These are phyloP conservation scores for Sinapis alba DNA, from an alignment of 441 rosid species.

Conservation along the genomic window DNA sequence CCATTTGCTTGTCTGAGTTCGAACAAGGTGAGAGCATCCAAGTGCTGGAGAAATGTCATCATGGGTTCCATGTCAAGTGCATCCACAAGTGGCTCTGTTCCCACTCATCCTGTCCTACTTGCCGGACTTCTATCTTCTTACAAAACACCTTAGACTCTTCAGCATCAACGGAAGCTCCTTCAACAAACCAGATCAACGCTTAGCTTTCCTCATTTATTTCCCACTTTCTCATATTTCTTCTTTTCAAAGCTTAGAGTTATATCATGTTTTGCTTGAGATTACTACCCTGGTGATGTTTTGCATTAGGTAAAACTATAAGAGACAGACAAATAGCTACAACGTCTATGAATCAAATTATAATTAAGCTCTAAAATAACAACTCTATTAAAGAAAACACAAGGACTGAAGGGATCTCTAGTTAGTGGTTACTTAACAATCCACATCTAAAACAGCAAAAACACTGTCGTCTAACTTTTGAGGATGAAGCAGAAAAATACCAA, in stretches of 20 bases:
- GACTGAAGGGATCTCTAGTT: background rate
- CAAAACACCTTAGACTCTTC: background rate
- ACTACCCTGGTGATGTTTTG: slow-evolving; percentile 14
- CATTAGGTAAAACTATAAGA: background rate
- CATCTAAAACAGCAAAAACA: background rate
- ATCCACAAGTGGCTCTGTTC: slow-evolving; percentile 61
- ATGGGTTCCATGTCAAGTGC: slow-evolving; percentile 76
- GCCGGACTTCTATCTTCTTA: slow-evolving; percentile 58
- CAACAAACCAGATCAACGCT: slow-evolving; percentile 21
- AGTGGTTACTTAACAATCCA: background rate
- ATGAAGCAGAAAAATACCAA: background rate
- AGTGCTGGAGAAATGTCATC: slow-evolving; percentile 65
- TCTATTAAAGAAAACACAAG: background rate
- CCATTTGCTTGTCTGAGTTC: slow-evolving; percentile 83
- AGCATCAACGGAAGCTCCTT: slow-evolving; percentile 16
- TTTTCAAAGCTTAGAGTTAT: slow-evolving; percentile 12
- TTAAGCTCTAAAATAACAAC: background rate
- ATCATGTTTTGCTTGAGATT: slow-evolving; percentile 26
- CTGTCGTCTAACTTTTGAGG: background rate
- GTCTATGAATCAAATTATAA: slow-evolving; percentile 9
- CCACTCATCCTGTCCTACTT: slow-evolving; percentile 75
- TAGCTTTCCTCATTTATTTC: background rate
- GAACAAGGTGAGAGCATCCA: slow-evolving; percentile 68
- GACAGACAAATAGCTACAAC: slow-evolving; percentile 1
- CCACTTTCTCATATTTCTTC: background rate